Conservation (phyloP, 768 basidiomycete genomes). For the Coprinopsis sp. region DNA sequence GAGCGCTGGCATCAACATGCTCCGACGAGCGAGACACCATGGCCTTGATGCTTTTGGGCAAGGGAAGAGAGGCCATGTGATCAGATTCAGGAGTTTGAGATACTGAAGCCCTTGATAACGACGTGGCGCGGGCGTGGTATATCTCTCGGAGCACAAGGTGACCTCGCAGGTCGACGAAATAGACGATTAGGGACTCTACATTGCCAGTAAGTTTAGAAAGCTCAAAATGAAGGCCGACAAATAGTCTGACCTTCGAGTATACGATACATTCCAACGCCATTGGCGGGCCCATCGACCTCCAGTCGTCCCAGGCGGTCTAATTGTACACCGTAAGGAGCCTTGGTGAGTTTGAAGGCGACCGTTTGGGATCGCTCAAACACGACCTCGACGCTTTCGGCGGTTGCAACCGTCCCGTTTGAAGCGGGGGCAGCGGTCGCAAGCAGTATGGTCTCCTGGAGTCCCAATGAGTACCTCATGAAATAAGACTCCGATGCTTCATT, state of each 20-base stretch:
- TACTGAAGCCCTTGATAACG: constrained; percentile 15
- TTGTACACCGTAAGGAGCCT: constrained; percentile 26
- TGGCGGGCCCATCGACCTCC: constrained; percentile 44
- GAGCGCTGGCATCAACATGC: constrained; percentile 24
- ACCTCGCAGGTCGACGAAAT: constrained; percentile 38
- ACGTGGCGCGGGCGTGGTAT: constrained; percentile 18
- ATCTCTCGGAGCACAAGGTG: constrained; percentile 43
- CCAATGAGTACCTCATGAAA: constrained; percentile 9
- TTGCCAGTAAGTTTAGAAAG: not conserved
- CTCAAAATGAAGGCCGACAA: not conserved
- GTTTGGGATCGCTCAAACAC: constrained; percentile 35
- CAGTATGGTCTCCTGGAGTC: constrained; percentile 38
- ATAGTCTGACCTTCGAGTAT: constrained; percentile 49
- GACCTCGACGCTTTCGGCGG: constrained; percentile 28
- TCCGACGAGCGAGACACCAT: constrained; percentile 49
- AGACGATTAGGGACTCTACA: constrained; percentile 26
- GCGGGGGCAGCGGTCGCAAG: constrained; percentile 44
- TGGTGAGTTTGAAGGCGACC: constrained; percentile 34
- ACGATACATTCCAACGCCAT: constrained; percentile 40
- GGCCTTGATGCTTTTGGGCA: constrained; percentile 65
- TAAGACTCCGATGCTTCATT: constrained; percentile 5
- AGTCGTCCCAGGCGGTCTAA: constrained; percentile 52
- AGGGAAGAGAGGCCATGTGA: constrained; percentile 30
- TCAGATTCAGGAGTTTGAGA: constrained; percentile 24
- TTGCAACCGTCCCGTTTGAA: constrained; percentile 26